Conservation (phyloP, 75 land plant genomes). For the Pinus tabuliformis region DNA sequence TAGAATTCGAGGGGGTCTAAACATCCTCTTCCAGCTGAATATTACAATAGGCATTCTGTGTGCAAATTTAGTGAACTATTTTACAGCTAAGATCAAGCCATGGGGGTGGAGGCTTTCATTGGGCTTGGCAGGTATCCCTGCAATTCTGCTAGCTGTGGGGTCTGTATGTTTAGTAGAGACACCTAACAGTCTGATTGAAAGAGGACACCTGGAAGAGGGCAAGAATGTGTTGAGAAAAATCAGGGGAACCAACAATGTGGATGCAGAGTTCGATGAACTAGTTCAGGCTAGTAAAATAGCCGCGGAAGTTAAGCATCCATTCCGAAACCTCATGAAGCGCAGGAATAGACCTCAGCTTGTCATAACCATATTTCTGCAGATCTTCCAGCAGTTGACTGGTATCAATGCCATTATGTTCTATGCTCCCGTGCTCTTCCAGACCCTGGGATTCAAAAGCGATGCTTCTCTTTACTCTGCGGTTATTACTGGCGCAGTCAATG, state of each 20-base stretch:
- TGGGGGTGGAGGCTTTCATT: constrained; percentile 78
- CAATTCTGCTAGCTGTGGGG: constrained; percentile 32
- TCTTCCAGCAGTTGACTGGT: constrained; percentile 84
- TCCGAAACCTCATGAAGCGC: constrained; percentile 50
- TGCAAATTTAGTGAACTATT: constrained; percentile 69
- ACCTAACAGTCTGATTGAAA: constrained; percentile 21
- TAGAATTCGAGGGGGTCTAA: constrained; percentile 51
- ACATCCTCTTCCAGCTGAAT: constrained; percentile 68
- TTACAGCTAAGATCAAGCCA: constrained; percentile 4
- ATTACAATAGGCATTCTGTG: constrained; percentile 65
- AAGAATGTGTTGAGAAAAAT: not conserved
- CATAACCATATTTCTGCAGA: constrained; percentile 42
- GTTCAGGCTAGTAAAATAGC: not conserved
- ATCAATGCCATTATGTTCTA: constrained; percentile 94
- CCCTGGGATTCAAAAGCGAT: constrained; percentile 55
- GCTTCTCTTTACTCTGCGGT: constrained; percentile 73
- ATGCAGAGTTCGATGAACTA: constrained; percentile 8
- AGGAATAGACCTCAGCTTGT: constrained; percentile 69
- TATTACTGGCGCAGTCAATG: constrained; percentile 66
- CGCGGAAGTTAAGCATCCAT: constrained; percentile 44
- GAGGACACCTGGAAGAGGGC: not conserved
- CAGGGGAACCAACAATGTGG: constrained; percentile 6
- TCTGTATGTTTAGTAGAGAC: not conserved
- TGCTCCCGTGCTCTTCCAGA: constrained; percentile 77
- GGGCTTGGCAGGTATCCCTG: constrained; percentile 62